These are phyloP conservation scores for Trametes sanguinea DNA, from an alignment of 768 basidiomycete genomes.

Conservation along the genomic window DNA sequence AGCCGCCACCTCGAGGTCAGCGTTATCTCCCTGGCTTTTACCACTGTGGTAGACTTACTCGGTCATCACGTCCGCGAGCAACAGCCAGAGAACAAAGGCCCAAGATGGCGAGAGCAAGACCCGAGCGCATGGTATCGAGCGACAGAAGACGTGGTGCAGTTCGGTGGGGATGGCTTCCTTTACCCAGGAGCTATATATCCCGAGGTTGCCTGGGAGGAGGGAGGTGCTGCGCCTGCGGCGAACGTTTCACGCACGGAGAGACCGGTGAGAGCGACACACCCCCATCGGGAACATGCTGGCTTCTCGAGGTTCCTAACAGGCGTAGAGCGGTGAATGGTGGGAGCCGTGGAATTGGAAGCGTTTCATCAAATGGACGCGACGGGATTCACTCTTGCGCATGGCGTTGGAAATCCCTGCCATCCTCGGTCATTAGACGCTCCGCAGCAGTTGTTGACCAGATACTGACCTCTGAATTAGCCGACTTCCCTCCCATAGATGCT, in stretches of 20 bases:
- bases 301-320: slow-evolving; percentile 3
- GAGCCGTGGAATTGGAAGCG: neutral
- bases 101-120: slow-evolving; percentile 10
- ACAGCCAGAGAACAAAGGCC: slow-evolving; percentile 16
- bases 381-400: slow-evolving; percentile 4
- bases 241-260: slow-evolving; percentile 9
- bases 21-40: neutral
- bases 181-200: slow-evolving; percentile 24
- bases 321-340: slow-evolving; percentile 6
- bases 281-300: neutral
- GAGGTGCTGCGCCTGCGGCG: slow-evolving; percentile 21
- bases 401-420: neutral
- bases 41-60: slow-evolving; percentile 12
- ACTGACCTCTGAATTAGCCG: neutral
- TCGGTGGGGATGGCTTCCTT: slow-evolving; percentile 6
- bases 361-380: slow-evolving; percentile 10
- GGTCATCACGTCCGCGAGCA: slow-evolving; percentile 4
- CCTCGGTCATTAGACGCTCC: neutral
- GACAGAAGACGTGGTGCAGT: slow-evolving; percentile 6
- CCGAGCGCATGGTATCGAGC: slow-evolving; percentile 15
- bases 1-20: neutral
- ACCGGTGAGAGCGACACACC: slow-evolving; percentile 15
- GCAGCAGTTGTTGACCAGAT: slow-evolving; percentile 12
- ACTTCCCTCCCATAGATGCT: neutral
- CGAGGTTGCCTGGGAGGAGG: slow-evolving; percentile 14